Base-by-base conservation (phyloP, 169 alveolate species). In the Toxoplasma gondii region DNA sequence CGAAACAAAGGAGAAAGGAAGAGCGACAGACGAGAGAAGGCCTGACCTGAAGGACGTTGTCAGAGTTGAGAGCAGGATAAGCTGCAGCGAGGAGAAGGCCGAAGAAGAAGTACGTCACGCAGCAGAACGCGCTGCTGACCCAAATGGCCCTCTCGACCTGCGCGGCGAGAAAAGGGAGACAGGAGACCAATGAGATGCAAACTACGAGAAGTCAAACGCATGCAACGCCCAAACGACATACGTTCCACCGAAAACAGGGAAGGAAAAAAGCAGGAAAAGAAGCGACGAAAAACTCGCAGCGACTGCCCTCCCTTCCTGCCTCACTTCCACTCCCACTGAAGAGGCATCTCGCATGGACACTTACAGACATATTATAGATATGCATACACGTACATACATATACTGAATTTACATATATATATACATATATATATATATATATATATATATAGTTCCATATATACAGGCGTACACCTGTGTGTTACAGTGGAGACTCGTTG, bases 91-190 rank as follows among this genome's bases (percentile, higher is more conserved):
- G 81, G 36, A 81, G n/a, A 34, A 88, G 64, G 19, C 92, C 95
- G 81, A 93, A 93, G 88, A 81, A 22, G 90, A 78, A 87, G 81
- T 93, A 93, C 69, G 53, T 34, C 1, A 93, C 2, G n/a, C 91
- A 43, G 31, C 88, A 93, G 90, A 93, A 83, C 67, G 78, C 44
- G 67, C 67, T 54, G 64, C 91, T 53, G 43, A 38, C 24, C 92
- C 92, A 93, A 22, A 93, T 87, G 16, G 88, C 92, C 93, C 82
- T 0, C n/a, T 88, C 93, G 4, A 88, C 78, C 93, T 88, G 92
- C 34, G n/a, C n/a, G n/a, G 78, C 41, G 27, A 7, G 45, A 10
- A 7, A 74, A 44, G 45, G 43, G 1, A 2, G 43, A n/a, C 38
- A 69, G 41, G 24, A 74, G 45, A 31, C 4, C 41, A 24, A 24